A percentile compares a stretch with the other conserved stretches of the same genome.
Conservation (phyloP, 163 green algal species). For the Coccomyxa subellipsoidea region DNA sequence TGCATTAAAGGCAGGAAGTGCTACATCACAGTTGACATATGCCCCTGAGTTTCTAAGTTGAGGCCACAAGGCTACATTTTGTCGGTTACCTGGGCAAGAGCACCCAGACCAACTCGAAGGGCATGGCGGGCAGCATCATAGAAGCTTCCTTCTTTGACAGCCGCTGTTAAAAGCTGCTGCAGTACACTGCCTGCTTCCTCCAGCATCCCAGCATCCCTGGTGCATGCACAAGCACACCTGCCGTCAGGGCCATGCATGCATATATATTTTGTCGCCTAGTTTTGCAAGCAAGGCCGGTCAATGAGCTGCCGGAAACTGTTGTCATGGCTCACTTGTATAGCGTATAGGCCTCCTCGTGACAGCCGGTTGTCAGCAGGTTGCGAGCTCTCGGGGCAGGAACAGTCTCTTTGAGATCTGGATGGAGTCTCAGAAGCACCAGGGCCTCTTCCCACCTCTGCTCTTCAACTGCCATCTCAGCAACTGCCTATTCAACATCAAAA, state of each 20-base stretch:
- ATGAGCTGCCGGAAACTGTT: background rate
- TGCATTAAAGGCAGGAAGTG: background rate
- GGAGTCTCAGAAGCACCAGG: slow-evolving; percentile 42
- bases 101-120: slow-evolving; percentile 70
- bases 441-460: slow-evolving; percentile 36
- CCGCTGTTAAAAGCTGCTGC: slow-evolving; percentile 64
- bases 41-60: too few species aligned
- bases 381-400: slow-evolving; percentile 9
- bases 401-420: slow-evolving; percentile 34
- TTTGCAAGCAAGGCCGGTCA: background rate
- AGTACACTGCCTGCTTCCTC: slow-evolving; percentile 55
- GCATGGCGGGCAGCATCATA: slow-evolving; percentile 63
- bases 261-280: background rate
- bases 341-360: background rate
- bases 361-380: background rate
- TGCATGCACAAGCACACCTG: background rate
- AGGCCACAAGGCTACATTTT: too few species aligned
- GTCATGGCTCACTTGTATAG: background rate
- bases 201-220: background rate
- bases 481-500: too few species aligned
- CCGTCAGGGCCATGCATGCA: background rate
- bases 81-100: background rate
- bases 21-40: too few species aligned
- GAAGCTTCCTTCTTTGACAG: slow-evolving; percentile 57
- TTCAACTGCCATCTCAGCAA: slow-evolving; percentile 49